Base-by-base conservation (phyloP, 108 stramenopile genomes). In the Schizochytrium sp. region DNA sequence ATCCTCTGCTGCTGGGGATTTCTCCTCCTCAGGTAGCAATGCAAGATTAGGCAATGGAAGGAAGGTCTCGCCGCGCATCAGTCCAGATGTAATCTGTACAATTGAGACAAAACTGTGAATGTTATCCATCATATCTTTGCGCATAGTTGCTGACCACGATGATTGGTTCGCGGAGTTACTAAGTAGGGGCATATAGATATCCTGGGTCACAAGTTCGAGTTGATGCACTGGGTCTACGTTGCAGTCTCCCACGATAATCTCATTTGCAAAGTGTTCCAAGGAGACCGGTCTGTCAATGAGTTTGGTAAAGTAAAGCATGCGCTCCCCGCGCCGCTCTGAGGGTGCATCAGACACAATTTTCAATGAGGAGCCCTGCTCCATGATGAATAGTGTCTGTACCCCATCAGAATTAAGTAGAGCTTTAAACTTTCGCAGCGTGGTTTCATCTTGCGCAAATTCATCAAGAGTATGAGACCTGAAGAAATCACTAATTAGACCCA, bases 31-130 rank as follows among this genome's bases (percentile, higher is more conserved):
- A 10, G 45, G 53, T n/a, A 60, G 19, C 17, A 61, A 3, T 40
- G 19, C 28, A 40, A 45, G 72, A 17, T 69, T 72, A 38, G 92
- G 92, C 61, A 92, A 56, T 10, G 92, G 92, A 46, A 92, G 61
- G 47, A 50, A 61, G 13, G 92, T 92, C 4, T 59, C 61, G 41
- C 92, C 92, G 38, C 44, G n/a, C 15, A 91, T 58, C 57, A 91
- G 89, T 8, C 92, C 92, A 15, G 89, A 76, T 28, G 89, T 92
- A 57, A 92, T 92, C 46, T 91, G 91, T 2, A 91, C 88, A 61
- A 87, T 92, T 56, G 92, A 89, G 3, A 91, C 92, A 69, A 92
- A 91, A 46, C 57, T 58, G 69, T 76, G 19, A 38, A 91, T 61
- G 0, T 58, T 50, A 46, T 91, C 91, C 61, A 73, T 58, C 56